These are phyloP conservation scores for Microascus cirrosus DNA, from an alignment of 2,329 filamentous ascomycete species.

Conservation along the genomic window DNA sequence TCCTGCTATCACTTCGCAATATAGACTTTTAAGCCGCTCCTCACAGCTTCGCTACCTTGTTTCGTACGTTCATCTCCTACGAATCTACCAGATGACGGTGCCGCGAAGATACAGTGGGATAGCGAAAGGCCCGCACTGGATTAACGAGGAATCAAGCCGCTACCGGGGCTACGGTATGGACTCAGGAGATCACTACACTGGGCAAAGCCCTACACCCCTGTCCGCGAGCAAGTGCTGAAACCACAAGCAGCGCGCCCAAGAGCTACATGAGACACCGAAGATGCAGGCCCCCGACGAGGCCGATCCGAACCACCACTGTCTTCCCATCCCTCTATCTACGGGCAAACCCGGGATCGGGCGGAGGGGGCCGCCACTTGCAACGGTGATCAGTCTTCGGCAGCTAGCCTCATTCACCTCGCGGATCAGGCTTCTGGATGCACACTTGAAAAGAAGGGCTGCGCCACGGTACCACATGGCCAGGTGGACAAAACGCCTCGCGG, in stretches of 20 bases:
- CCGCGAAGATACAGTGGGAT: neutral
- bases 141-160: neutral
- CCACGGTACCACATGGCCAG: constrained; percentile 2
- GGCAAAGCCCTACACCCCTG: no score
- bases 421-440: neutral
- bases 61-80: neutral
- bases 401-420: neutral
- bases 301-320: neutral
- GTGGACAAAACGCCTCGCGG: neutral
- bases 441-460: neutral
- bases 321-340: neutral
- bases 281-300: neutral
- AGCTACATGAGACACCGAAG: neutral
- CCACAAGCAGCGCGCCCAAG: neutral
- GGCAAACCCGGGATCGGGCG: neutral
- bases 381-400: no score
- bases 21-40: neutral
- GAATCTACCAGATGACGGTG: neutral
- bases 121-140: neutral
- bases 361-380: neutral
- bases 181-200: neutral
- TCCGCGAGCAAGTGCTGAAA: neutral
- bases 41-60: neutral
- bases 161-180: neutral
- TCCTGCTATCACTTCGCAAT: neutral